A percentile compares a stretch with the other conserved stretches of the same genome.
Conservation (phyloP, 2,329 filamentous ascomycete species). For the Hymenoscyphus albidus region DNA sequence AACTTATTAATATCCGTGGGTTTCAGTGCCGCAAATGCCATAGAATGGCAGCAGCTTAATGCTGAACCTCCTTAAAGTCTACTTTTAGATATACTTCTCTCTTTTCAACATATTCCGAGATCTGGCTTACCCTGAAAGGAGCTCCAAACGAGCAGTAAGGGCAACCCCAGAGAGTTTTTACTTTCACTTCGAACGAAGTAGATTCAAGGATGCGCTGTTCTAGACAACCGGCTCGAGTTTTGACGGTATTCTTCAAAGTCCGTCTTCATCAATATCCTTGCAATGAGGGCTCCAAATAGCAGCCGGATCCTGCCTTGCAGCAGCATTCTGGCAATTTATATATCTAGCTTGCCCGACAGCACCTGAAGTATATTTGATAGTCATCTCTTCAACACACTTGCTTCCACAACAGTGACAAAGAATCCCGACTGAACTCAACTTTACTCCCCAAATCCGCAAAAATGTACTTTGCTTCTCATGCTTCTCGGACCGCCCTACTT, state of each 20-base stretch:
- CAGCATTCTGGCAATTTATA: background rate
- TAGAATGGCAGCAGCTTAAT: too few relatives aligned
- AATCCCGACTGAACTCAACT: background rate
- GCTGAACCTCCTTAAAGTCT: too few relatives aligned
- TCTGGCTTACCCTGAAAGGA: too few relatives aligned
- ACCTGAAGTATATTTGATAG: background rate
- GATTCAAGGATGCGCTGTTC: too few relatives aligned
- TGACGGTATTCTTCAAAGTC: background rate
- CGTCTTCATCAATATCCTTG: background rate
- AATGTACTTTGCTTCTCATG: background rate
- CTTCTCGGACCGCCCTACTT: background rate
- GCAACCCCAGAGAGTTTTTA: too few relatives aligned
- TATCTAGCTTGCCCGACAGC: background rate
- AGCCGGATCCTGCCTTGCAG: background rate
- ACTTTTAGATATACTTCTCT: too few relatives aligned
- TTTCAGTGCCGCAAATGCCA: too few relatives aligned
- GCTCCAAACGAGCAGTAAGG: too few relatives aligned
- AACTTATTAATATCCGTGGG: too few relatives aligned
- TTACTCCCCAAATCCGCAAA: background rate
- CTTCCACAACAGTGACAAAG: background rate
- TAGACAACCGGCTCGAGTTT: too few relatives aligned
- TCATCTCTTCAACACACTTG: background rate
- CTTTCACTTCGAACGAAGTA: too few relatives aligned
- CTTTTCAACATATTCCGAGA: too few relatives aligned
- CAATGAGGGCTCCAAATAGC: background rate